A percentile compares a stretch with the other conserved stretches of the same genome.
Conservation (phyloP, 2,329 filamentous ascomycete genomes). For the Phyllosticta ampelicida region DNA sequence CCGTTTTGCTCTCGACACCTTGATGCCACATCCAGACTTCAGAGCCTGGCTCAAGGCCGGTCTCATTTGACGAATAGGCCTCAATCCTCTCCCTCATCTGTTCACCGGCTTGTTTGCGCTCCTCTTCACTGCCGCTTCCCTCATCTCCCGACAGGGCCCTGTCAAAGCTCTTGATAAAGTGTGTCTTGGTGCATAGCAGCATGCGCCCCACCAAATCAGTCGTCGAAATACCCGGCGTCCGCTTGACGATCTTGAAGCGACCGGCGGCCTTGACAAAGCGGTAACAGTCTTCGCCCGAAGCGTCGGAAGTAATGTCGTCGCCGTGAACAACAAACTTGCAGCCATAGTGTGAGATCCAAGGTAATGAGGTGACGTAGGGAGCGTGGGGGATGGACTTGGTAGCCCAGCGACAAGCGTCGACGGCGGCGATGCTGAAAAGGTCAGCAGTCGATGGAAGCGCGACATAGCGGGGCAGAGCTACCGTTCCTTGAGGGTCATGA, state of each 20-base stretch:
- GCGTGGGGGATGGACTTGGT: slow-evolving; percentile 73
- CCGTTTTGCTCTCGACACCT: slow-evolving; percentile 2
- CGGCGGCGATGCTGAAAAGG: slow-evolving; percentile 60
- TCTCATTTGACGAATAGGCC: slow-evolving; percentile 81
- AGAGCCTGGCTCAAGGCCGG: slow-evolving; percentile 64
- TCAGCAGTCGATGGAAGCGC: slow-evolving; percentile 12
- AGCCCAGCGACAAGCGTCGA: slow-evolving; percentile 91
- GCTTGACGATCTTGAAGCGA: slow-evolving; percentile 92
- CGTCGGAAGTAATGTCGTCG: slow-evolving; percentile 94
- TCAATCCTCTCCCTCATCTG: slow-evolving; percentile 68
- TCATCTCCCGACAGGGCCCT: slow-evolving; percentile 59
- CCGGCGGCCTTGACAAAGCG: slow-evolving; percentile 91
- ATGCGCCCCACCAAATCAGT: slow-evolving; percentile 97
- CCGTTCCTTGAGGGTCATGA: slow-evolving; percentile 91
- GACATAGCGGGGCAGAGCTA: slow-evolving; percentile 21
- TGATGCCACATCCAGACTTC: slow-evolving; percentile 74
- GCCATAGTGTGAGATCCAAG: slow-evolving; percentile 91
- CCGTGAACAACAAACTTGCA: slow-evolving; percentile 94
- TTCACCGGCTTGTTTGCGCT: slow-evolving; percentile 51
- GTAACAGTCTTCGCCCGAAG: slow-evolving; percentile 90
- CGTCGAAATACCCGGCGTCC: slow-evolving; percentile 91
- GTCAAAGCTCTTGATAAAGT: slow-evolving; percentile 78
- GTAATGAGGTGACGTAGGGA: slow-evolving; percentile 86
- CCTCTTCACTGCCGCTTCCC: slow-evolving; percentile 57
- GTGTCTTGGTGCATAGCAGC: slow-evolving; percentile 87